phyloP scores from a whole-genome alignment of 495 filamentous ascomycete genomes.

The Margaritispora aquatica region DNA sequence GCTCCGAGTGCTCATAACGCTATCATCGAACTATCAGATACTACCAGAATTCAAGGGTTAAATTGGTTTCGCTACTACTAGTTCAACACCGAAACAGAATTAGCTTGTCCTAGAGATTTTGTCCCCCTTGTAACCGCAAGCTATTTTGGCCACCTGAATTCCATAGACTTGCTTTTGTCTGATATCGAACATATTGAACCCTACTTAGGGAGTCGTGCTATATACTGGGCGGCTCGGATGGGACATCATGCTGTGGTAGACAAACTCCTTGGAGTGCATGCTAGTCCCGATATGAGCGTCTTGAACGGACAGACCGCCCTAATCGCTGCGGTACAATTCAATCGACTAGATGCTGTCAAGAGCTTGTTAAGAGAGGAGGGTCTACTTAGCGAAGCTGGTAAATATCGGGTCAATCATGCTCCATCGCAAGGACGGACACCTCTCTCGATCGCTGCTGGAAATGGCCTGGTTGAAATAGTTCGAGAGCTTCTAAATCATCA shows the following conservation, averaged over 20 bases:
- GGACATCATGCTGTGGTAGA: slow-evolving; percentile 14
- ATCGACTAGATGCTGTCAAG: slow-evolving; percentile 10
- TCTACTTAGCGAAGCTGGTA: neutral
- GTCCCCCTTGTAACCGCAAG: slow-evolving; percentile 12
- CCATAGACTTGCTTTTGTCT: neutral
- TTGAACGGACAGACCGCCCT: slow-evolving; percentile 15
- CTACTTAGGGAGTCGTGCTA: neutral
- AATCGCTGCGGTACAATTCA: slow-evolving; percentile 7
- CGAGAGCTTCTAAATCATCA: neutral
- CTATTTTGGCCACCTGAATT: slow-evolving; percentile 15
- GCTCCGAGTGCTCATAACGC: slow-evolving; percentile 1
- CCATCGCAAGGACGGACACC: slow-evolving; percentile 16
- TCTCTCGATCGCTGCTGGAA: slow-evolving; percentile 19
- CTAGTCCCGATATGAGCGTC: slow-evolving; percentile 3
- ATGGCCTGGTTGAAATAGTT: slow-evolving; percentile 14
- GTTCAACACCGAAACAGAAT: slow-evolving; percentile 2
- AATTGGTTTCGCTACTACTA: slow-evolving; percentile 22
- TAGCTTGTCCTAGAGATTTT: slow-evolving; percentile 2
- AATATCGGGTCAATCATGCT: slow-evolving; percentile 1
- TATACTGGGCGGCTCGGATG: slow-evolving; percentile 18
- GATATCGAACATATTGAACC: neutral
- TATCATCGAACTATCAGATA: slow-evolving; percentile 8
- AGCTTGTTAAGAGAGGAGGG: slow-evolving; percentile 2
- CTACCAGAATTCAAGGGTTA: neutral
- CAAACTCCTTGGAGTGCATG: slow-evolving; percentile 1